Evolutionary conservation across 768 basidiomycete species (phyloP).

Genomic region (Imleria badia): DNA sequence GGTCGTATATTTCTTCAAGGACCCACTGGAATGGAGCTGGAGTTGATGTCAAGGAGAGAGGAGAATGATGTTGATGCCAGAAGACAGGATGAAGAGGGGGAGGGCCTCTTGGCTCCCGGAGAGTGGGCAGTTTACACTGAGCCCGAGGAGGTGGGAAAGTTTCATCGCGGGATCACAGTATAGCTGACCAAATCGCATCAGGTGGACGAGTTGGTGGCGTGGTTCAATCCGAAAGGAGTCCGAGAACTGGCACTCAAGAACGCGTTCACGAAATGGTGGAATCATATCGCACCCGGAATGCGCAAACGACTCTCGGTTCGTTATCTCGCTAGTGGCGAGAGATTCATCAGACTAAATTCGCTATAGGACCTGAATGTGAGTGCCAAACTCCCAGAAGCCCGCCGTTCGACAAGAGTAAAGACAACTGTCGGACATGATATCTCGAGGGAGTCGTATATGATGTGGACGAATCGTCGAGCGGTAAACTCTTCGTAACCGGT

Average conservation of each 20-base stretch:
- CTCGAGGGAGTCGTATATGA: constrained; percentile 81
- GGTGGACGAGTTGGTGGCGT: constrained; percentile 81
- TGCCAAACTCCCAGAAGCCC: constrained; percentile 74
- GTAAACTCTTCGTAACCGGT: constrained; percentile 34
- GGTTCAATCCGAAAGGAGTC: constrained; percentile 91
- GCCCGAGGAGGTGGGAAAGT: constrained; percentile 69
- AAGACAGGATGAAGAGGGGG: constrained; percentile 78
- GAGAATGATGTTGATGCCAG: constrained; percentile 55
- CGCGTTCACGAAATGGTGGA: constrained; percentile 78
- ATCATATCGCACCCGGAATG: constrained; percentile 77
- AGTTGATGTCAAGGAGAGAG: constrained; percentile 59
- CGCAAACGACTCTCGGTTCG: constrained; percentile 73
- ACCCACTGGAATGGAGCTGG: constrained; percentile 77
- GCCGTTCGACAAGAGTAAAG: constrained; percentile 74
- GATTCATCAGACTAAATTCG: constrained; percentile 7
- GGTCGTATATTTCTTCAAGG: constrained; percentile 94
- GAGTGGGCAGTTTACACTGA: constrained; percentile 94
- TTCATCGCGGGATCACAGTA: neutral
- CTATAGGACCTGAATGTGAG: constrained; percentile 65
- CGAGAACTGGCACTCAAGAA: constrained; percentile 83
- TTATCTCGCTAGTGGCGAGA: constrained; percentile 10
- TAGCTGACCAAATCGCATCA: constrained; percentile 33
- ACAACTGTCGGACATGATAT: constrained; percentile 59
- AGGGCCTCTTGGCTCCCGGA: constrained; percentile 65
- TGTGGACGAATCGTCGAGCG: constrained; percentile 82